These are phyloP conservation scores for Monosporascus sp. DNA, from an alignment of 2,329 filamentous ascomycete species.

Conservation along the genomic window DNA sequence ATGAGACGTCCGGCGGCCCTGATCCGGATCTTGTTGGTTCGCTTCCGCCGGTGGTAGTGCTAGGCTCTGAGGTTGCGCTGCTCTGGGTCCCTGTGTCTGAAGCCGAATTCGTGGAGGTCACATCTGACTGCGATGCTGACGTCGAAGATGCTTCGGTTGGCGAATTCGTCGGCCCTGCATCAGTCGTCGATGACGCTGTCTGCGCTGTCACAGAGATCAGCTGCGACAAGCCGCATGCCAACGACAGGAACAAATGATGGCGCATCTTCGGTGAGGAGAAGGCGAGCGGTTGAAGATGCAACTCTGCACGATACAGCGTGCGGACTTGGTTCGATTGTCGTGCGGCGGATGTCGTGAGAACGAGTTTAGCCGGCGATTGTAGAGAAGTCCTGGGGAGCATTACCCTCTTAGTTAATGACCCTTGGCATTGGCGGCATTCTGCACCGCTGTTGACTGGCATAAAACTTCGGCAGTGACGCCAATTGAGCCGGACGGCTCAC, in stretches of 20 bases:
- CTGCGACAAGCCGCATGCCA: conserved; percentile 26
- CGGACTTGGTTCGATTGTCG: neutral
- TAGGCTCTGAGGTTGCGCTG: conserved; percentile 3
- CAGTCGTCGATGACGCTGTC: conserved; percentile 23
- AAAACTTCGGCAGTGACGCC: neutral
- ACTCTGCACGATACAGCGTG: conserved; percentile 4
- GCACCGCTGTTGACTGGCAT: neutral
- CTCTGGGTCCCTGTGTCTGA: neutral
- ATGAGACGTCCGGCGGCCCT: conserved; percentile 47
- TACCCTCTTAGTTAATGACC: neutral
- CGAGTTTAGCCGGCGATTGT: neutral
- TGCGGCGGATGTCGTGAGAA: neutral
- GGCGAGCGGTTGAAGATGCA: conserved; percentile 11
- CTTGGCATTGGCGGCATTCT: neutral
- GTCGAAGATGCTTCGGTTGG: conserved; percentile 2
- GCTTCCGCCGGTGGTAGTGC: conserved; percentile 13
- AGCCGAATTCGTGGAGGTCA: conserved; percentile 7
- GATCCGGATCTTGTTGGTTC: conserved; percentile 16
- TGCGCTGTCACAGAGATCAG: conserved; percentile 26
- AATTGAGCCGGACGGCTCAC: neutral
- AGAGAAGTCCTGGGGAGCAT: neutral
- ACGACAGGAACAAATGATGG: conserved; percentile 14
- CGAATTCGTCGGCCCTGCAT: conserved; percentile 9
- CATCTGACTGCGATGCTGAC: conserved; percentile 6
- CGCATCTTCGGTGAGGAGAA: conserved; percentile 16